Evolutionary conservation across 257 asterid genomes (phyloP).

Genomic region (Nicotiana benthamiana): DNA sequence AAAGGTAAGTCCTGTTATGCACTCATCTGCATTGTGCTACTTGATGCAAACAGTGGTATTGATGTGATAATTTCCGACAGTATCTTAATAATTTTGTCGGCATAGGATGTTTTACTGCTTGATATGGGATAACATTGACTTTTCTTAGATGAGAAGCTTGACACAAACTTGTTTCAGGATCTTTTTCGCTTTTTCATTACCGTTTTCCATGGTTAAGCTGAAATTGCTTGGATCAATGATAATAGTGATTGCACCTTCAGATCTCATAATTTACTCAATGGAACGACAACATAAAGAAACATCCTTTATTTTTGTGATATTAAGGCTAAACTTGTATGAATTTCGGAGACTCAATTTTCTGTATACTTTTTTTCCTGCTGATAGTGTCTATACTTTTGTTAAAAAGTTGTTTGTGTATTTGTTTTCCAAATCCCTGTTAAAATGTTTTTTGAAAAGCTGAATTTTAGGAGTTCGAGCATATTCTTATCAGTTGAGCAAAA

Average conservation of each 20-base stretch:
- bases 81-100: not conserved
- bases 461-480: not conserved
- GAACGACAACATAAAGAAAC: not conserved
- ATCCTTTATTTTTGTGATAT: not conserved
- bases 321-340: not conserved
- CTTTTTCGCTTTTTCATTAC: not conserved
- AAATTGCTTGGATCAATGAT: not conserved
- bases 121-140: not conserved
- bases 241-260: not conserved
- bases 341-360: not conserved
- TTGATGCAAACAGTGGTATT: not conserved
- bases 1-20: conserved; percentile 39
- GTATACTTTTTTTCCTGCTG: not conserved
- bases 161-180: not conserved
- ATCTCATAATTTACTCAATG: not conserved
- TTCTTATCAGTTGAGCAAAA: not conserved
- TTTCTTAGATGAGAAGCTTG: not conserved
- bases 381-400: not conserved
- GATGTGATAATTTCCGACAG: not conserved
- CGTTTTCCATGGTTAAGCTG: not conserved
- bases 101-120: not conserved
- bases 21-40: not conserved
- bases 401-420: not conserved
- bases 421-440: not conserved
- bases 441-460: not conserved